phyloP scores from a whole-genome alignment of 345 rosid species.

The Pseudoturritis turrita region DNA sequence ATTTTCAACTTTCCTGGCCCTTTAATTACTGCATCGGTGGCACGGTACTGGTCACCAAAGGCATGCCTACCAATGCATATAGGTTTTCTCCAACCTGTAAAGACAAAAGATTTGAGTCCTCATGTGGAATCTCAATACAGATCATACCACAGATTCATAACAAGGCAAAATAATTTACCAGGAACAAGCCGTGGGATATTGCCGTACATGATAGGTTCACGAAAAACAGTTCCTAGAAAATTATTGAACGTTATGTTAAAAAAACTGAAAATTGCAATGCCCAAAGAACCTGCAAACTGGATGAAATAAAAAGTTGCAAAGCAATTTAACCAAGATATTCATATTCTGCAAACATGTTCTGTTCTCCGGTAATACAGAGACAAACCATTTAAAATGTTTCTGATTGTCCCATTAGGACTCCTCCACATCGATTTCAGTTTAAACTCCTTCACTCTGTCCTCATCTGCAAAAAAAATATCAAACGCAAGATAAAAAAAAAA shows the following conservation, averaged over 20 bases:
- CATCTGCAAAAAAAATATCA: slow-evolving; percentile 55
- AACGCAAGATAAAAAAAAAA: not conserved
- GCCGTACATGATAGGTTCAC: slow-evolving; percentile 86
- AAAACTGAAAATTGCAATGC: not conserved
- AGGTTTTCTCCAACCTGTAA: slow-evolving; percentile 88
- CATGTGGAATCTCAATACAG: not conserved
- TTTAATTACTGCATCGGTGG: slow-evolving; percentile 63
- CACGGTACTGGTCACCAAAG: slow-evolving; percentile 98
- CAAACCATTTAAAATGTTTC: slow-evolving; percentile 93
- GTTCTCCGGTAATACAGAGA: not conserved
- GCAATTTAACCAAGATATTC: not conserved
- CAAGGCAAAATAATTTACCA: slow-evolving; percentile 43
- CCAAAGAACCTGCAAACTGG: not conserved
- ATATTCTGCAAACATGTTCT: not conserved
- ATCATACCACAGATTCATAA: not conserved
- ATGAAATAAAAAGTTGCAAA: not conserved
- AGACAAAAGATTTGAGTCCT: slow-evolving; percentile 6
- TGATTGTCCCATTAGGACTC: slow-evolving; percentile 98
- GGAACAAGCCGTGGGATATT: slow-evolving; percentile 90
- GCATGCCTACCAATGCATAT: slow-evolving; percentile 99
- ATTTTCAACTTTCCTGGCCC: slow-evolving; percentile 96
- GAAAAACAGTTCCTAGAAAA: slow-evolving; percentile 82
- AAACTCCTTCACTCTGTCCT: slow-evolving; percentile 92
- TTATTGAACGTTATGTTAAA: slow-evolving; percentile 22
- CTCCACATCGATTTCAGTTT: slow-evolving; percentile 89